Percentiles rank a stretch among this genome's conserved stretches.
These are phyloP conservation scores for Elongisporangium anandrum DNA, from an alignment of 352 stramenopile genomes.

Conservation along the genomic window DNA sequence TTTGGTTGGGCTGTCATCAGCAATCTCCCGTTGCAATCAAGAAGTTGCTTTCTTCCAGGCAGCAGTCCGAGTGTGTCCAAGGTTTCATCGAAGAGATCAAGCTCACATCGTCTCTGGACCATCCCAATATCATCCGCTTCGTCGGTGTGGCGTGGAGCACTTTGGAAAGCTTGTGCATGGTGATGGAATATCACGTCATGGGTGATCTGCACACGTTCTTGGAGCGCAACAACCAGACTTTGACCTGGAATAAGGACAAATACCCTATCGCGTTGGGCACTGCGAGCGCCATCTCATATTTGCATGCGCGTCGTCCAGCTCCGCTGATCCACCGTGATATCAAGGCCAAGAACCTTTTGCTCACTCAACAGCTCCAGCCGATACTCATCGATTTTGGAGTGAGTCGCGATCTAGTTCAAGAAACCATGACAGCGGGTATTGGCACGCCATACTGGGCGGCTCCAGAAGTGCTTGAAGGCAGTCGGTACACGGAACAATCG, in stretches of 20 bases:
- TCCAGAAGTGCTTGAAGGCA: slow-evolving; percentile 56
- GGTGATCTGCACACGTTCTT: slow-evolving; percentile 44
- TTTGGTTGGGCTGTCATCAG: slow-evolving; percentile 24
- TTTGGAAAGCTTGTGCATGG: slow-evolving; percentile 40
- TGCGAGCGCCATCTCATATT: slow-evolving; percentile 25
- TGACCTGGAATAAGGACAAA: slow-evolving; percentile 34
- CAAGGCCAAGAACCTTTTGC: slow-evolving; percentile 72
- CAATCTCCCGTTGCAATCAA: slow-evolving; percentile 37
- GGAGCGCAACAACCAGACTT: slow-evolving; percentile 11
- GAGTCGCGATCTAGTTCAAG: slow-evolving; percentile 9
- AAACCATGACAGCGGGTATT: slow-evolving; percentile 33
- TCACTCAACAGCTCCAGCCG: slow-evolving; percentile 28
- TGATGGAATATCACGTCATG: slow-evolving; percentile 44
- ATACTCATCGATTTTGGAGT: slow-evolving; percentile 46
- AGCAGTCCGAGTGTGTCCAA: slow-evolving; percentile 30
- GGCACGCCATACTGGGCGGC: slow-evolving; percentile 62
- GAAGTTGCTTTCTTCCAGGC: slow-evolving; percentile 27
- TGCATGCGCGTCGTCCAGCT: slow-evolving; percentile 24
- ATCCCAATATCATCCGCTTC: slow-evolving; percentile 43
- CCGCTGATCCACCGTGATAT: slow-evolving; percentile 73
- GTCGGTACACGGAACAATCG: slow-evolving; percentile 48
- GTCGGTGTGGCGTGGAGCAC: slow-evolving; percentile 44
- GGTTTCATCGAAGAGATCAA: slow-evolving; percentile 50
- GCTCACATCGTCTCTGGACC: slow-evolving; percentile 32
- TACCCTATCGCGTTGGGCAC: slow-evolving; percentile 31